Conservation (phyloP, 345 rosid species). For the Pelargonium nanum region DNA sequence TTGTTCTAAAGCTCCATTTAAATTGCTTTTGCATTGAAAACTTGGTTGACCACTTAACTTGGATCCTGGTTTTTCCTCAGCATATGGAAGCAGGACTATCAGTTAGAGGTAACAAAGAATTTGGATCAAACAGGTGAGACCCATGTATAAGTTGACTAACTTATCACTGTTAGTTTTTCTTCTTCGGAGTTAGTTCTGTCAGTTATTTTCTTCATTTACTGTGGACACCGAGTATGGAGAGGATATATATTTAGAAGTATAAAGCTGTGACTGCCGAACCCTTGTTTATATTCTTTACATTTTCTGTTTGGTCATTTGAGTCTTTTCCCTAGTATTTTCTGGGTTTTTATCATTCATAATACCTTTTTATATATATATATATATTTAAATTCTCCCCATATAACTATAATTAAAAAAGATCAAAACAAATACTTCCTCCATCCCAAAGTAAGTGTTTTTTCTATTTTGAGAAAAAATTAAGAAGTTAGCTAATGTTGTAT, state of each 20-base stretch:
- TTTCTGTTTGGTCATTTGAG: background rate
- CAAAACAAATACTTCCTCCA: too few relatives aligned
- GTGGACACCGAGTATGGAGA: background rate
- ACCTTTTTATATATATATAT: too few relatives aligned
- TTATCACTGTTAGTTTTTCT: background rate
- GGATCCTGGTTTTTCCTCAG: slow-evolving; percentile 30
- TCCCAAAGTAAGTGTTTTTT: too few relatives aligned
- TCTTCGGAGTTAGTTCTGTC: too few relatives aligned
- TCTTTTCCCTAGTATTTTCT: too few relatives aligned
- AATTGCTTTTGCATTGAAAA: slow-evolving; percentile 4
- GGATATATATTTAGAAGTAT: background rate
- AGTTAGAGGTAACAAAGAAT: slow-evolving; percentile 63
- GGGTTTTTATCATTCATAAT: too few relatives aligned
- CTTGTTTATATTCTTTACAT: background rate
- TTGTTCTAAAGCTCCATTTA: background rate
- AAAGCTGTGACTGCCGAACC: background rate
- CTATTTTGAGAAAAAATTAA: too few relatives aligned
- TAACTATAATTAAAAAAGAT: too few relatives aligned
- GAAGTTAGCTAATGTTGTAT: too few relatives aligned
- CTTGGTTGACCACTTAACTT: slow-evolving; percentile 15
- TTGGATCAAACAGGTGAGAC: slow-evolving; percentile 70
- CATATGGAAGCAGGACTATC: slow-evolving; percentile 78
- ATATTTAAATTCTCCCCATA: too few relatives aligned
- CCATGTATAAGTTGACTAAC: background rate
- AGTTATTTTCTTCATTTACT: background rate